Evolutionary conservation across 768 basidiomycete species (phyloP).

Genomic region (Tulasnella sp.): DNA sequence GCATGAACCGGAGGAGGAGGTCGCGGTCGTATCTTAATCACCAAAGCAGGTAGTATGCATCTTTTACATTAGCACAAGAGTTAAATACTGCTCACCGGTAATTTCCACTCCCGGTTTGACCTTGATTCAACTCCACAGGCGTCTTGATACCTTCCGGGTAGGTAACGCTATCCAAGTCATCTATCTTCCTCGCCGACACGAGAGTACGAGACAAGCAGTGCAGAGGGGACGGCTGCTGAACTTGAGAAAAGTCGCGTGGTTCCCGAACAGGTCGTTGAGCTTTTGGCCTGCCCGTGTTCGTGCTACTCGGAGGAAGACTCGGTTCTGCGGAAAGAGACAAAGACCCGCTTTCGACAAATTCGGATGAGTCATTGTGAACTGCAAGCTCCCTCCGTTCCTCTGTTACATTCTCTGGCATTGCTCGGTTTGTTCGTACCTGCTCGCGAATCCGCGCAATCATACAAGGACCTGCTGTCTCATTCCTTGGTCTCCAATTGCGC

Average conservation of each 20-base stretch:
- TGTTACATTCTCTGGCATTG: too few species aligned
- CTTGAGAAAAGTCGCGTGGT: conserved; percentile 61
- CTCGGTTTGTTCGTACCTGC: too few species aligned
- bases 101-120: conserved; percentile 81
- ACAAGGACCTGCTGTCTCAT: too few species aligned
- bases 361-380: too few species aligned
- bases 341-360: too few species aligned
- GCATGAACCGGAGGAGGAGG: conserved; percentile 97
- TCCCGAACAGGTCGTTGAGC: conserved; percentile 72
- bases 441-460: too few species aligned
- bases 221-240: not conserved
- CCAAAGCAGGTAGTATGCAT: too few species aligned
- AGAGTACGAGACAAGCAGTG: conserved; percentile 46
- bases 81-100: conserved; percentile 61
- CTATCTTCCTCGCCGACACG: conserved; percentile 81
- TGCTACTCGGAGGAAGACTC: too few species aligned
- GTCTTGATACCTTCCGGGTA: conserved; percentile 72
- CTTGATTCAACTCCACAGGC: conserved; percentile 86
- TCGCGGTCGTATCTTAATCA: conserved; percentile 85
- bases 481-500: too few species aligned
- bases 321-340: too few species aligned
- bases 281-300: too few species aligned
- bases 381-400: too few species aligned
- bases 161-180: conserved; percentile 62
- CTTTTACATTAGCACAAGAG: not conserved